Evolutionary conservation across 2,329 filamentous ascomycete species (phyloP).

Genomic region (Claviceps cyperi): DNA sequence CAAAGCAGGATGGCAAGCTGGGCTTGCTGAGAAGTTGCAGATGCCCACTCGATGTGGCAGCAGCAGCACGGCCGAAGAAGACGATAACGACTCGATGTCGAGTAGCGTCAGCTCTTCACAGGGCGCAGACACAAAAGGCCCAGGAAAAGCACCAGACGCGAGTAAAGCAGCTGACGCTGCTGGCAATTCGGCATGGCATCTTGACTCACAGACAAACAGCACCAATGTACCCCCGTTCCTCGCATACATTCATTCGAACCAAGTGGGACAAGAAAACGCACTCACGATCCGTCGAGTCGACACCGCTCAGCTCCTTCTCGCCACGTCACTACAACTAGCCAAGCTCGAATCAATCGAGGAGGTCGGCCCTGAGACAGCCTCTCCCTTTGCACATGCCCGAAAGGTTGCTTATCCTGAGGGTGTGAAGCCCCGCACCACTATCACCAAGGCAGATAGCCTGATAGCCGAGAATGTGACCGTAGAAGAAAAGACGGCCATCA

Average conservation of each 20-base stretch:
- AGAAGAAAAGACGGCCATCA: constrained; percentile 81
- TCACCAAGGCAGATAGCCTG: constrained; percentile 68
- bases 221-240: constrained; percentile 53
- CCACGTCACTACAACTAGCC: constrained; percentile 71
- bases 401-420: constrained; percentile 77
- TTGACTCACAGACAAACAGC: background rate
- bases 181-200: background rate
- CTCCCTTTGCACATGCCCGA: constrained; percentile 60
- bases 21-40: constrained; percentile 63
- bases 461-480: constrained; percentile 82
- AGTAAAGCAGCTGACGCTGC: background rate
- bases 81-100: constrained; percentile 21
- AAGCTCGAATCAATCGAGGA: constrained; percentile 64
- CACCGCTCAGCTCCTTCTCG: constrained; percentile 66
- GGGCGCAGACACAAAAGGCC: constrained; percentile 11
- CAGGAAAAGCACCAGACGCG: background rate
- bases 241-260: constrained; percentile 62
- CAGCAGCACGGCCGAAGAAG: constrained; percentile 19
- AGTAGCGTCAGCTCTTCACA: constrained; percentile 16
- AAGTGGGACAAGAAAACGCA: constrained; percentile 22
- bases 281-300: constrained; percentile 79
- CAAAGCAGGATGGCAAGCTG: constrained; percentile 81
- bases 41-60: constrained; percentile 45
- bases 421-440: constrained; percentile 65
- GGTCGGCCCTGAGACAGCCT: constrained; percentile 38